These are phyloP conservation scores for Babesia bovis DNA, from an alignment of 169 alveolate species.

Conservation along the genomic window DNA sequence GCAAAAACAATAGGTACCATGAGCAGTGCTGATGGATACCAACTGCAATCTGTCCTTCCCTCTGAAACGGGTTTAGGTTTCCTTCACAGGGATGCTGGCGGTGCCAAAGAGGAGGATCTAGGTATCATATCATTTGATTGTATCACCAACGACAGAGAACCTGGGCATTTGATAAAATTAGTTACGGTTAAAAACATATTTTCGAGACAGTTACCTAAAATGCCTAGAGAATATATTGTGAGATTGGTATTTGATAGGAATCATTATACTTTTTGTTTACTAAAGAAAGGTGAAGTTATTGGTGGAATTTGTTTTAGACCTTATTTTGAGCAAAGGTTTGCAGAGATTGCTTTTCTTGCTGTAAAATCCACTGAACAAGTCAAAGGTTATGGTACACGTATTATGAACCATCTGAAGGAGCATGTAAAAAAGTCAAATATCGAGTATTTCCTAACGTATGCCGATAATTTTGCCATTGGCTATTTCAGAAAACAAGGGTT, in stretches of 20 bases:
- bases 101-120: constrained; percentile 87
- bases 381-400: constrained; percentile 97
- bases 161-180: constrained; percentile 84
- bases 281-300: constrained; percentile 89
- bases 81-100: constrained; percentile 89
- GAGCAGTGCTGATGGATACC: constrained; percentile 67
- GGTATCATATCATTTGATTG: constrained; percentile 89
- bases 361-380: constrained; percentile 96
- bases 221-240: constrained; percentile 98
- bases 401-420: constrained; percentile 96
- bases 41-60: constrained; percentile 76
- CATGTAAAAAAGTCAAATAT: constrained; percentile 90
- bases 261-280: constrained; percentile 94
- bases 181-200: constrained; percentile 92
- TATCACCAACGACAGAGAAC: constrained; percentile 89
- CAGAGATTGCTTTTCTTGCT: constrained; percentile 99
- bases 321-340: constrained; percentile 89
- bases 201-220: constrained; percentile 95
- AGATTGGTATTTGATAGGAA: constrained; percentile 94
- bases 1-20: constrained; percentile 58
- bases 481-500: constrained; percentile 97
- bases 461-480: constrained; percentile 97
- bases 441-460: constrained; percentile 95
- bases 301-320: constrained; percentile 97
- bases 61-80: constrained; percentile 90